These are phyloP conservation scores for Datura wrightii DNA, from an alignment of 257 asterid species.

Conservation along the genomic window DNA sequence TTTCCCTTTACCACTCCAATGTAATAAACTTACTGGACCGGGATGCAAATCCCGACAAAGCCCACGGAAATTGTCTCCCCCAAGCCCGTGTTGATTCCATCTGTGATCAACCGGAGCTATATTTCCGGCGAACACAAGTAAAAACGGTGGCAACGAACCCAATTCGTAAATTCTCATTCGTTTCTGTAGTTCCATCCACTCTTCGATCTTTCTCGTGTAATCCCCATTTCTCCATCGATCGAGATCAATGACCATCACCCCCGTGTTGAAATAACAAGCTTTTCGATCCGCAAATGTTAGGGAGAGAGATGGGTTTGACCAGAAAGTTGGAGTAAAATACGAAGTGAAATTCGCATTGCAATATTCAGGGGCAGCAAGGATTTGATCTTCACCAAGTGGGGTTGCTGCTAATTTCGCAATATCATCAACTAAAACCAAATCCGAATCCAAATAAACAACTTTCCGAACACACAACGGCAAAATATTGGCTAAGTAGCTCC, in stretches of 20 bases:
- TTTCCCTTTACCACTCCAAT: slow-evolving; percentile 99
- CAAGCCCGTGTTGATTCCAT: slow-evolving; percentile 95
- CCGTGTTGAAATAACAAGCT: slow-evolving; percentile 94
- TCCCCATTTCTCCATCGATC: slow-evolving; percentile 76
- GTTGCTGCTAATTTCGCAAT: slow-evolving; percentile 66
- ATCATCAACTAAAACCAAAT: slow-evolving; percentile 84
- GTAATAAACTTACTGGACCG: slow-evolving; percentile 85
- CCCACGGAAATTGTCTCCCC: slow-evolving; percentile 88
- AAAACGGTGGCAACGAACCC: slow-evolving; percentile 85
- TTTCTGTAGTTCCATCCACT: slow-evolving; percentile 95
- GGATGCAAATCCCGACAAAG: slow-evolving; percentile 94
- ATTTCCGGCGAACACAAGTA: slow-evolving; percentile 87
- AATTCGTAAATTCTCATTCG: slow-evolving; percentile 83
- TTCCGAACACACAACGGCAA: slow-evolving; percentile 75
- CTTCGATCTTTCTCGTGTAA: slow-evolving; percentile 78
- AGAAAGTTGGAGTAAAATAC: slow-evolving; percentile 84
- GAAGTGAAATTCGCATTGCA: slow-evolving; percentile 90
- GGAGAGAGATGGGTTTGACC: slow-evolving; percentile 90
- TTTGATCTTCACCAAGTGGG: slow-evolving; percentile 52
- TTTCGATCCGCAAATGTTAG: slow-evolving; percentile 67
- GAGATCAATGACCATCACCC: slow-evolving; percentile 92
- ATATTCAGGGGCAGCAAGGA: slow-evolving; percentile 94
- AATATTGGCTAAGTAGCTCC: slow-evolving; percentile 79
- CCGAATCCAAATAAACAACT: slow-evolving; percentile 87
- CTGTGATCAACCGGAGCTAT: slow-evolving; percentile 82